A percentile compares a stretch with the other conserved stretches of the same genome.
These are phyloP conservation scores for Rhizopogon salebrosus DNA, from an alignment of 768 basidiomycete species.

Conservation along the genomic window DNA sequence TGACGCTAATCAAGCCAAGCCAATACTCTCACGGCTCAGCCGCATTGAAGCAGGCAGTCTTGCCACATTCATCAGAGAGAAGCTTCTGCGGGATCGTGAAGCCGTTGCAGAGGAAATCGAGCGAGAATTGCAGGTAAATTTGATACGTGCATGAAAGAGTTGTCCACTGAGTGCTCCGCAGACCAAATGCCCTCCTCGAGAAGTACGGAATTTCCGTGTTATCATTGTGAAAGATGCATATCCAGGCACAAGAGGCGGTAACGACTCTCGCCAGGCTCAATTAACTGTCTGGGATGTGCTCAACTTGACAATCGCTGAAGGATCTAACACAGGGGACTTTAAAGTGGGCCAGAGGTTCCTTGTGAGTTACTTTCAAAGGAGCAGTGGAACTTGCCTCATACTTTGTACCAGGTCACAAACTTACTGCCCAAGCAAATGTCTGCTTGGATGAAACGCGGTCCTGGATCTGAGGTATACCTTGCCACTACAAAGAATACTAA, in stretches of 20 bases:
- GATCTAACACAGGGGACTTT: conserved; percentile 44
- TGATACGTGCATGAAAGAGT: background rate
- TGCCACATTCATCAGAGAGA: conserved; percentile 45
- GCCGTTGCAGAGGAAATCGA: conserved; percentile 57
- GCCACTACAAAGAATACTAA: conserved; percentile 59
- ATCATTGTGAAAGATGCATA: conserved; percentile 61
- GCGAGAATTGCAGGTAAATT: conserved; percentile 63
- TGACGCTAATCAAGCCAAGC: conserved; percentile 41
- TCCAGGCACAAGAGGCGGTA: conserved; percentile 35
- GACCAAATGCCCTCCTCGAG: conserved; percentile 63
- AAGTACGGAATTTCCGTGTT: conserved; percentile 74
- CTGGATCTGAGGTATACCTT: conserved; percentile 66
- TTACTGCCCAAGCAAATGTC: conserved; percentile 59
- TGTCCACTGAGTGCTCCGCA: conserved; percentile 19
- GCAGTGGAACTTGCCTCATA: background rate
- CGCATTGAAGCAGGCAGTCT: conserved; percentile 58
- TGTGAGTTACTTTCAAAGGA: conserved; percentile 34
- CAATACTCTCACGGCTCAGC: conserved; percentile 36
- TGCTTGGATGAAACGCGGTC: conserved; percentile 65
- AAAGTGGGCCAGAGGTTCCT: conserved; percentile 61
- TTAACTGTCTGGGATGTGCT: conserved; percentile 82
- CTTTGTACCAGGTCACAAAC: conserved; percentile 45
- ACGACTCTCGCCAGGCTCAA: conserved; percentile 59
- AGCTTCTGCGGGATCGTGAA: conserved; percentile 44
- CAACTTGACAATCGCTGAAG: conserved; percentile 45